Base-by-base conservation (phyloP, 352 stramenopile genomes). In the Saprolegnia diclina region DNA sequence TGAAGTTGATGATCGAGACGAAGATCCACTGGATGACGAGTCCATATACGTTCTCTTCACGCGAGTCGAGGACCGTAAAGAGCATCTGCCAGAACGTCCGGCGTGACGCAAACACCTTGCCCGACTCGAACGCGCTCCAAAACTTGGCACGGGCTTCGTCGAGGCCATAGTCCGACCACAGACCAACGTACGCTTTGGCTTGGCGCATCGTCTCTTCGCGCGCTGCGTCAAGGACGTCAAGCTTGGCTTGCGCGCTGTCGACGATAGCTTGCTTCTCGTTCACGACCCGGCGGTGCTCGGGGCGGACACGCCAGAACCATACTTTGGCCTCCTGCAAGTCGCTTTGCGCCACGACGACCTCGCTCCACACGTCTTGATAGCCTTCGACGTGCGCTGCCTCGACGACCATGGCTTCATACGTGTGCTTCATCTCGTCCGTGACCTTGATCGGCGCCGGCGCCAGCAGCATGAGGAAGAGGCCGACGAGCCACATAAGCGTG, bases 21-120 rank as follows among this genome's bases (percentile, higher is more conserved):
- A 95, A 87, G 48, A 93, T 72, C 87, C 87, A 95, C 70, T 93
- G 90, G 29, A 95, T 71, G 38, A 93, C 63, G 75, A 81, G 88
- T 55, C 83, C 89, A 54, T 91, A 11, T 10, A 93, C 40, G 53
- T 95, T 86, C 64, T 93, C 85, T 72, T 93, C 81, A 19, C 83
- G 78, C 14, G 79, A 65, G 32, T 83, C 75, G 10, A 95, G 73
- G 59, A 93, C 81, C 13, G 74, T 78, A 72, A 93, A 77, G 68
- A 95, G 74, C 79, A 93, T 87, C 74, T 92, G 77, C 71, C 92
- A 95, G 65, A 95, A 93, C 38, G 87, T 93, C 70, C 92, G 85
- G 71, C 92, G 85, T 71, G 92, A 84, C 11, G 87, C 87, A 67
- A 95, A 93, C 38, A 92, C 50, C 73, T 95, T 93, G 76, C 87